Base-by-base conservation (phyloP, 1,139 yeast genomes). In the Hemisphaericaspora subhashii region DNA sequence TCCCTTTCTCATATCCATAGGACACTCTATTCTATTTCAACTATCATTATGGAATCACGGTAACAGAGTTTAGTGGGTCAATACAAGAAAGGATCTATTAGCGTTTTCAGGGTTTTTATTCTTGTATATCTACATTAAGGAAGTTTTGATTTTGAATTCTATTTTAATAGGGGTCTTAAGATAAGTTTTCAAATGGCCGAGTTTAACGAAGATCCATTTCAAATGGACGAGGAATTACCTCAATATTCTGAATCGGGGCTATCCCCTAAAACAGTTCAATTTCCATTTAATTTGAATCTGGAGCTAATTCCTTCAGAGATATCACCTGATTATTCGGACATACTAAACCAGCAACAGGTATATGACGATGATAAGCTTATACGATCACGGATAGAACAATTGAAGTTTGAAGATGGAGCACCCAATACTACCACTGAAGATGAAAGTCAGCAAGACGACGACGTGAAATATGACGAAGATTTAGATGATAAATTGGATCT, bases 141-240 rank as follows among this genome's bases (percentile, higher is more conserved):
- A n/a, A n/a, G n/a, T n/a, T n/a, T n/a, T n/a, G n/a, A n/a, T n/a
- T n/a, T n/a, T n/a, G n/a, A n/a, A n/a, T 22, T 22, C 11, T 22
- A 10, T 22, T 22, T 24, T 6, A 15, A 12, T 12, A 24, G 27
- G 21, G 16, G 4, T 15, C 12, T 11, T 8, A 12, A 27, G 12
- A 15, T 17, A 12, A 29, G 10, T 16, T 17, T 17, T 8, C 23
- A 10, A 3, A 66, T 68, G 73, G 49, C 61, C 2, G 69, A 62
- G 24, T 58, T 57, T 42, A 51, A 60, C 15, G 74, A 70, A 28
- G 72, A 63, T 41, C 76, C 77, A 46, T 71, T 71, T 43, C 73
- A 65, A 39, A 71, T 71, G 77, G 77, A 71, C 48, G 77, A 71
- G 43, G 77, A 71, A 36, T 48, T 66, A 34, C 23, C 33, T 12